These are phyloP conservation scores for Thinopyrum elongatum DNA, from an alignment of 176 grass and related monocot species.

Conservation along the genomic window DNA sequence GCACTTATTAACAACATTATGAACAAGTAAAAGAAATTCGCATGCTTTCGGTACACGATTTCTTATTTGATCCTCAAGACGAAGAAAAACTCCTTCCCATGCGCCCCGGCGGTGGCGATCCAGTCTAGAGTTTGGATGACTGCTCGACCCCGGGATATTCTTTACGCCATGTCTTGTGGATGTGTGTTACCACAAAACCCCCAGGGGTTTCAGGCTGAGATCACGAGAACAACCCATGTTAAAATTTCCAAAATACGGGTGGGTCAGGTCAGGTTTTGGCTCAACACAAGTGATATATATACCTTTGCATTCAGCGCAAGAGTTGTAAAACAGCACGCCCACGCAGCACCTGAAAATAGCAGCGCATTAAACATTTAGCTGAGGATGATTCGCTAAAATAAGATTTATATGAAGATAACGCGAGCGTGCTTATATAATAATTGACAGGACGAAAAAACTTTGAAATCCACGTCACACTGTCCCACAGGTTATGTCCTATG, in stretches of 20 bases:
- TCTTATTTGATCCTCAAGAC: slow-evolving; percentile 2
- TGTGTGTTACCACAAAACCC: slow-evolving; percentile 51
- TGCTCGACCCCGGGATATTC: slow-evolving; percentile 41
- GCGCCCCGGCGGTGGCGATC: neutral
- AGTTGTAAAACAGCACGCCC: slow-evolving; percentile 51
- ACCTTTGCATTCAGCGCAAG: slow-evolving; percentile 72
- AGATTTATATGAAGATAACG: neutral
- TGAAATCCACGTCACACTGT: neutral
- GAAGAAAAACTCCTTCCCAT: neutral
- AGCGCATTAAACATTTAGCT: neutral
- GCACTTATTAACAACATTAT: slow-evolving; percentile 14
- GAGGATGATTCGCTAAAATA: neutral
- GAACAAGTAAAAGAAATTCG: neutral
- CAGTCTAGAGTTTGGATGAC: slow-evolving; percentile 33
- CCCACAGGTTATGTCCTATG: neutral
- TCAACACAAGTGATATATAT: slow-evolving; percentile 4
- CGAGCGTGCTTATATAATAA: neutral
- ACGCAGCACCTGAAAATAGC: slow-evolving; percentile 46
- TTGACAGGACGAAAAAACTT: neutral
- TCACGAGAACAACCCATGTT: neutral
- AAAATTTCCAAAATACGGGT: neutral
- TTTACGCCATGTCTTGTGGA: slow-evolving; percentile 84
- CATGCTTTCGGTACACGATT: neutral
- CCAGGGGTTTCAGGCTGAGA: slow-evolving; percentile 48
- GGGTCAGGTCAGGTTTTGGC: neutral